A percentile compares a stretch with the other conserved stretches of the same genome.
These are phyloP conservation scores for Omphalotus guepiniiformis DNA, from an alignment of 768 basidiomycete genomes.

Conservation along the genomic window DNA sequence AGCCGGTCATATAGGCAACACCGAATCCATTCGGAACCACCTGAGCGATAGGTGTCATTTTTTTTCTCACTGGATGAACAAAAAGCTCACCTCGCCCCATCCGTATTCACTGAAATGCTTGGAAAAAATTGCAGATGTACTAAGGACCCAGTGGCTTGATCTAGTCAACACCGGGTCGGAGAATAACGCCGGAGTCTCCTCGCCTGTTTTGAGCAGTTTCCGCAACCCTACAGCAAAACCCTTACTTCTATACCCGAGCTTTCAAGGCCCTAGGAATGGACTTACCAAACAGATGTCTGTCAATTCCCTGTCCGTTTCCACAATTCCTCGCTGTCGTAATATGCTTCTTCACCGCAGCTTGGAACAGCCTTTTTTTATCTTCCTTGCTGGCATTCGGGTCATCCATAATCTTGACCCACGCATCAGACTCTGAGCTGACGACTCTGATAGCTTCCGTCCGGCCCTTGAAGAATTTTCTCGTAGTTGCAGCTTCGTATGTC, in stretches of 20 bases:
- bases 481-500: slow-evolving; percentile 93
- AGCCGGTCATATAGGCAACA: slow-evolving; percentile 92
- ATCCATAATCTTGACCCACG: slow-evolving; percentile 76
- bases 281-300: slow-evolving; percentile 83
- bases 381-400: slow-evolving; percentile 35
- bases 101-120: slow-evolving; percentile 82
- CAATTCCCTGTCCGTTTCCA: slow-evolving; percentile 70
- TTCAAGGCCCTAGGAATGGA: not conserved
- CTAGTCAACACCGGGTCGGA: slow-evolving; percentile 69
- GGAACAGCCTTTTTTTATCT: slow-evolving; percentile 50
- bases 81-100: slow-evolving; percentile 72
- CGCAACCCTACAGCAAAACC: slow-evolving; percentile 52
- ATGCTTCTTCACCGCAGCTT: slow-evolving; percentile 61
- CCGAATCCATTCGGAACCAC: slow-evolving; percentile 94
- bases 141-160: slow-evolving; percentile 81
- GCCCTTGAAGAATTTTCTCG: slow-evolving; percentile 84
- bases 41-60: slow-evolving; percentile 20
- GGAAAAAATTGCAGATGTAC: slow-evolving; percentile 87
- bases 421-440: slow-evolving; percentile 70
- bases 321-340: slow-evolving; percentile 60
- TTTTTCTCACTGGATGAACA: not conserved
- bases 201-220: slow-evolving; percentile 57
- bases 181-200: slow-evolving; percentile 67
- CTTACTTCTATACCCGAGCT: not conserved
- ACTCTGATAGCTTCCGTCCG: slow-evolving; percentile 93